phyloP scores from a whole-genome alignment of 2,329 filamentous ascomycete species.

The Thielaviopsis euricoi region DNA sequence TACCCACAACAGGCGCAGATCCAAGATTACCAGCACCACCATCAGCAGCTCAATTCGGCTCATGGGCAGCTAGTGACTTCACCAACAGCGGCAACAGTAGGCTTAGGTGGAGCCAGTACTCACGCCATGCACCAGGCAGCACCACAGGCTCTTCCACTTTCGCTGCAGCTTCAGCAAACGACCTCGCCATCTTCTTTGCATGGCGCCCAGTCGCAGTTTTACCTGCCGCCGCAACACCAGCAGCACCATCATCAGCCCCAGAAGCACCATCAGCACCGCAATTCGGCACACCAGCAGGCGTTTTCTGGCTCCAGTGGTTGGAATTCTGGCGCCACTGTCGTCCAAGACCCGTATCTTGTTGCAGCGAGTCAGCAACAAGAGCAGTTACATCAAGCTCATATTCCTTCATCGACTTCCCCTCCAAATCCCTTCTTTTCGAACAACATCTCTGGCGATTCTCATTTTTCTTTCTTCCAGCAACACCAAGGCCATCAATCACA shows the following conservation, averaged over 20 bases:
- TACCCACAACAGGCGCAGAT: background rate
- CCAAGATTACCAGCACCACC: background rate
- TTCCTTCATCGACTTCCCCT: constrained; percentile 1
- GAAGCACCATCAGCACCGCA: constrained; percentile 1
- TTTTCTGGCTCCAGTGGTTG: constrained; percentile 1
- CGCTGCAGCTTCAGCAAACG: background rate
- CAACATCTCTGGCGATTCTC: background rate
- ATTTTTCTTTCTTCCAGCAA: constrained; percentile 1
- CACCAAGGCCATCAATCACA: background rate
- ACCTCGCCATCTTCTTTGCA: background rate
- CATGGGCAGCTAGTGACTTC: constrained; percentile 4
- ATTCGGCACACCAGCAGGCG: background rate
- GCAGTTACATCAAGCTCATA: constrained; percentile 7
- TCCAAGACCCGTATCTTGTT: constrained; percentile 4
- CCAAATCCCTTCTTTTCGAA: background rate
- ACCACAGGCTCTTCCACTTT: constrained; percentile 1
- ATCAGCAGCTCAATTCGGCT: background rate
- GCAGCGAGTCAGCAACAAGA: constrained; percentile 2
- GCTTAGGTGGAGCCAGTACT: constrained; percentile 6
- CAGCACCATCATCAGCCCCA: background rate
- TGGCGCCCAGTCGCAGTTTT: background rate
- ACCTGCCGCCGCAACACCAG: constrained; percentile 3
- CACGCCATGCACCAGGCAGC: constrained; percentile 8
- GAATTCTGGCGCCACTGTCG: constrained; percentile 8
- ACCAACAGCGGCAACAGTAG: background rate